phyloP scores from a whole-genome alignment of 2,329 filamentous ascomycete genomes.

The Diaporthe capsici region DNA sequence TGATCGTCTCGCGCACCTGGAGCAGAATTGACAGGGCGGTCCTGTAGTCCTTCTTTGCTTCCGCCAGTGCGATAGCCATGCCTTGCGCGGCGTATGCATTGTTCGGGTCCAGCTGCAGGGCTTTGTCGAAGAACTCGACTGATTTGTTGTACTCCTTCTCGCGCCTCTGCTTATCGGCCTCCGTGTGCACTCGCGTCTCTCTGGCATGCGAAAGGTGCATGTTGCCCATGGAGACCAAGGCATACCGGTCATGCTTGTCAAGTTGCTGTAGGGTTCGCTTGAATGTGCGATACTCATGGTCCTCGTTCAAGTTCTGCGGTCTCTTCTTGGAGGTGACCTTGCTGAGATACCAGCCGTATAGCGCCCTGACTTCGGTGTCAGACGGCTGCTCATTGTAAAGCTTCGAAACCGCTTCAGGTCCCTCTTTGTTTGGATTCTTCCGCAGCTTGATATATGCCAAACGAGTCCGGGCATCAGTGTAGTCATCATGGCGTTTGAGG shows the following conservation, averaged over 20 bases:
- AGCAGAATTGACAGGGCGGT: constrained; percentile 89
- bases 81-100: constrained; percentile 98
- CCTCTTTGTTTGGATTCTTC: constrained; percentile 85
- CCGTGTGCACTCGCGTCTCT: constrained; percentile 93
- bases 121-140: constrained; percentile 99
- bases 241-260: constrained; percentile 98
- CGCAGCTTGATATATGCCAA: constrained; percentile 91
- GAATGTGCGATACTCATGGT: constrained; percentile 93
- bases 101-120: constrained; percentile 91
- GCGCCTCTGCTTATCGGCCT: constrained; percentile 91
- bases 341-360: constrained; percentile 97
- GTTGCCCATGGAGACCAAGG: constrained; percentile 97
- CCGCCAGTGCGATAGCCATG: constrained; percentile 91
- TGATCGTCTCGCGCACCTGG: constrained; percentile 90
- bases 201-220: constrained; percentile 87
- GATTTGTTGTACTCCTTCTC: constrained; percentile 89
- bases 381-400: constrained; percentile 86
- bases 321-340: constrained; percentile 85
- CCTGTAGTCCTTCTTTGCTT: constrained; percentile 92
- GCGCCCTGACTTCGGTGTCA: constrained; percentile 90
- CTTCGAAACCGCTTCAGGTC: constrained; percentile 86
- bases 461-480: constrained; percentile 90
- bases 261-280: constrained; percentile 95
- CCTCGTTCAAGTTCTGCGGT: constrained; percentile 84
- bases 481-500: constrained; percentile 87